A percentile compares a stretch with the other conserved stretches of the same genome.
Evolutionary conservation across 345 rosid genomes (phyloP).

Genomic region (Schrenkiella parvula): DNA sequence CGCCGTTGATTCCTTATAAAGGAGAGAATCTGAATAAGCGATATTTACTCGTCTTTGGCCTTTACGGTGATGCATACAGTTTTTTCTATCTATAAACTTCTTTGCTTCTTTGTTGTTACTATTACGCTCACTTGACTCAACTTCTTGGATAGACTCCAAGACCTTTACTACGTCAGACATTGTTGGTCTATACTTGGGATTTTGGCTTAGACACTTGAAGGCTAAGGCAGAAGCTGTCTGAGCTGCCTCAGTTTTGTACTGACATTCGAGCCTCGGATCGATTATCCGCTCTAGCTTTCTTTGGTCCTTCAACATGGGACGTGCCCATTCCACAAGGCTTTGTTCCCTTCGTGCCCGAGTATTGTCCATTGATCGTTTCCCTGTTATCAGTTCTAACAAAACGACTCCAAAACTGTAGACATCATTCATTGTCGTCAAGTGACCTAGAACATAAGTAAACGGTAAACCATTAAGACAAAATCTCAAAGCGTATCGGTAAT

Average conservation of each 20-base stretch:
- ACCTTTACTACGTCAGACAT: slow-evolving; percentile 59
- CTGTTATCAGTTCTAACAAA: slow-evolving; percentile 59
- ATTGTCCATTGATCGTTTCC: slow-evolving; percentile 53
- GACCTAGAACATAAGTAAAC: slow-evolving; percentile 42
- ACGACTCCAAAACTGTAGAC: slow-evolving; percentile 80
- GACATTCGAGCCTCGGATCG: slow-evolving; percentile 64
- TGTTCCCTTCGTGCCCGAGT: slow-evolving; percentile 45
- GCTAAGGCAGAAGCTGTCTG: slow-evolving; percentile 51
- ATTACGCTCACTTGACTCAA: slow-evolving; percentile 34
- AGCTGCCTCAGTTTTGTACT: slow-evolving; percentile 50
- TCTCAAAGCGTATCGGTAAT: neutral
- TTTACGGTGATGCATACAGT: neutral
- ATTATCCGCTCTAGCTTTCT: slow-evolving; percentile 48
- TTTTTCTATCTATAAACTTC: neutral
- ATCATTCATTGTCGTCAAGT: slow-evolving; percentile 67
- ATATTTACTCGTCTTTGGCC: slow-evolving; percentile 26
- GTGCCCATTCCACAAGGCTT: slow-evolving; percentile 63
- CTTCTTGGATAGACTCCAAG: slow-evolving; percentile 56
- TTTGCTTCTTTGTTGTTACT: slow-evolving; percentile 18
- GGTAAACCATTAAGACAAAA: neutral
- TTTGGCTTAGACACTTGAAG: slow-evolving; percentile 57
- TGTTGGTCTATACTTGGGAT: slow-evolving; percentile 58
- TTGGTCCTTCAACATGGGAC: slow-evolving; percentile 51
- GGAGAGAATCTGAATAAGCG: slow-evolving; percentile 41
- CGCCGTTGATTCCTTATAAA: slow-evolving; percentile 28